These are phyloP conservation scores for Lactarius hatsudake DNA, from an alignment of 768 basidiomycete genomes.

Conservation along the genomic window DNA sequence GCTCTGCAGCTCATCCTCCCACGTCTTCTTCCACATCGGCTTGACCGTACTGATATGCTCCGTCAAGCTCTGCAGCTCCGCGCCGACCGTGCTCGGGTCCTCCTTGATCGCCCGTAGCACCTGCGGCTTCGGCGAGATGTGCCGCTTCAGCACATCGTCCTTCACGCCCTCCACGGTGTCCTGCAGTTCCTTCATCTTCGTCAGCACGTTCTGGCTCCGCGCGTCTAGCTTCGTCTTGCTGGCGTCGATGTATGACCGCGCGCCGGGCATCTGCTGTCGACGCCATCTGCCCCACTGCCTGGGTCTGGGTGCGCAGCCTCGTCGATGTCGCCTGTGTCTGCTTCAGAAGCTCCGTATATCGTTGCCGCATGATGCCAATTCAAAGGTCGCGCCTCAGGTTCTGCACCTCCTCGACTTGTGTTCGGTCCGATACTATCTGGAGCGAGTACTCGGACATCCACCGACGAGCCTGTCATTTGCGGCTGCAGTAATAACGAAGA, in stretches of 20 bases:
- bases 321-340: slow-evolving; percentile 84
- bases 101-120: slow-evolving; percentile 68
- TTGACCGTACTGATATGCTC: slow-evolving; percentile 86
- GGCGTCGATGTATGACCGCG: no score
- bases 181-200: slow-evolving; percentile 89
- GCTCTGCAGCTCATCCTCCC: slow-evolving; percentile 95
- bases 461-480: slow-evolving; percentile 73
- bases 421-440: slow-evolving; percentile 78
- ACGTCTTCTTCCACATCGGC: slow-evolving; percentile 99
- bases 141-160: slow-evolving; percentile 87
- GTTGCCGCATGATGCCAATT: slow-evolving; percentile 80
- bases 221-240: slow-evolving; percentile 84
- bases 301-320: slow-evolving; percentile 77
- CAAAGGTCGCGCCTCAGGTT: slow-evolving; percentile 83
- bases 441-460: slow-evolving; percentile 65
- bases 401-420: slow-evolving; percentile 93
- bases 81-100: slow-evolving; percentile 62
- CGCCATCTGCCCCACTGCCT: slow-evolving; percentile 84
- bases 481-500: slow-evolving; percentile 47
- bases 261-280: no score
- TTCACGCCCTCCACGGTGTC: slow-evolving; percentile 87
- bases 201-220: slow-evolving; percentile 85
- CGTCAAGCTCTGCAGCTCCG: slow-evolving; percentile 72
- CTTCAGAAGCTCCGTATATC: slow-evolving; percentile 91
- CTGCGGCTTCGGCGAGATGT: slow-evolving; percentile 75